Conservation (phyloP, 257 asterid genomes). For the Nicotiana attenuata region DNA sequence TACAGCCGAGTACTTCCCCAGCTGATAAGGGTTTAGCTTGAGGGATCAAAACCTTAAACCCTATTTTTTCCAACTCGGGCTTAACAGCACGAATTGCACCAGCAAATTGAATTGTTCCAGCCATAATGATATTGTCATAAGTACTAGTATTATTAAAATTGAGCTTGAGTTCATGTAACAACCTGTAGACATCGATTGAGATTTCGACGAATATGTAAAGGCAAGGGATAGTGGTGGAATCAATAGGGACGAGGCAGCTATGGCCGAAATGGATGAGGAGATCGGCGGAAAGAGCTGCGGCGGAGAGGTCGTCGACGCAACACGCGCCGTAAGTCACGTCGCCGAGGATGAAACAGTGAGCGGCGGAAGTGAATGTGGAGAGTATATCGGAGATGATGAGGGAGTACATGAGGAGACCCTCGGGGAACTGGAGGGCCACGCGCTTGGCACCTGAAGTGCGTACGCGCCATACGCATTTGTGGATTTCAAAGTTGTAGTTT, state of each 20-base stretch:
- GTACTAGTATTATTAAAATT: conserved; percentile 29
- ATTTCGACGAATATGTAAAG: conserved; percentile 86
- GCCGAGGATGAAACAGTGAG: conserved; percentile 81
- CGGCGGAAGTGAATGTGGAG: conserved; percentile 65
- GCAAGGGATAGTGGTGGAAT: conserved; percentile 65
- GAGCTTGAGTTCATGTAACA: conserved; percentile 50
- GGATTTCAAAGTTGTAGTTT: conserved; percentile 93
- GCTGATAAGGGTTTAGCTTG: conserved; percentile 94
- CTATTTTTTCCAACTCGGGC: conserved; percentile 72
- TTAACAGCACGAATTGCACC: conserved; percentile 76
- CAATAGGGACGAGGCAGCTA: conserved; percentile 89
- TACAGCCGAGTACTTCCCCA: conserved; percentile 94
- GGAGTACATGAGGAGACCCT: conserved; percentile 82
- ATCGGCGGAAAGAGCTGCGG: conserved; percentile 77
- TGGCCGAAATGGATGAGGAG: conserved; percentile 92
- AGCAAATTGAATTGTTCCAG: conserved; percentile 88
- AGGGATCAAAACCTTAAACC: conserved; percentile 79
- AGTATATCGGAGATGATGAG: conserved; percentile 85
- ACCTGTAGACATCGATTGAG: conserved; percentile 46
- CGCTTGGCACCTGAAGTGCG: conserved; percentile 60
- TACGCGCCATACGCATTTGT: conserved; percentile 79
- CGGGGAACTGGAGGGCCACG: conserved; percentile 93
- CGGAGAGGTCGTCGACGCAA: conserved; percentile 91
- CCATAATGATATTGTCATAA: conserved; percentile 51
- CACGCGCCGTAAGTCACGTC: conserved; percentile 98